Percentiles rank a stretch among this genome's conserved stretches.
Evolutionary conservation across 1,284 basidiomycete species (phyloP).

Genomic region (Leucoagaricus sp.): DNA sequence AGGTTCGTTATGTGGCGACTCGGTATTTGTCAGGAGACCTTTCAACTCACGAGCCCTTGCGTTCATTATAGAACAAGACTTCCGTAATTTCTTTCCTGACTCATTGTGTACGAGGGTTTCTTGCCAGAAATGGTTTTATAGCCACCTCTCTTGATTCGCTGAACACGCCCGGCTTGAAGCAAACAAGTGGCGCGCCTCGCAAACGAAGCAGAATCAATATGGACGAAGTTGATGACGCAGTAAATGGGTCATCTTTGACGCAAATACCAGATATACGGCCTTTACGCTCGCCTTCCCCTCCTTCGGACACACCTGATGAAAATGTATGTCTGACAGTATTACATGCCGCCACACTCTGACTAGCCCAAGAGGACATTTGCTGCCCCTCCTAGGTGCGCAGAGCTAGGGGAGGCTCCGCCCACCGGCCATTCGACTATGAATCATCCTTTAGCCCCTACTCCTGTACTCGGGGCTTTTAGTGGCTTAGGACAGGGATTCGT

Average conservation of each 20-base stretch:
- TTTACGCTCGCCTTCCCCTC: constrained; percentile 16
- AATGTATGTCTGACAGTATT: neutral
- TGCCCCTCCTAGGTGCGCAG: neutral
- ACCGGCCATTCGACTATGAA: neutral
- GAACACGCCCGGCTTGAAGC: constrained; percentile 19
- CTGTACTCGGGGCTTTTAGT: neutral
- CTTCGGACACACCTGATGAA: neutral
- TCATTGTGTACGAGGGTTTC: constrained; percentile 62
- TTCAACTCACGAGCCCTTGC: neutral
- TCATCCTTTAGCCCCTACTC: neutral
- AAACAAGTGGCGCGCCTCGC: constrained; percentile 28
- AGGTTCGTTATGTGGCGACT: constrained; percentile 44
- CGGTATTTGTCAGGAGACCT: constrained; percentile 6
- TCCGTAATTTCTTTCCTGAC: constrained; percentile 57
- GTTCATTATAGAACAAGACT: constrained; percentile 28
- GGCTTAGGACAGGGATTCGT: neutral
- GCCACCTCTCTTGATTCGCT: constrained; percentile 4
- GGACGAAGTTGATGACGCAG: constrained; percentile 4
- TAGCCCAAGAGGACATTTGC: neutral
- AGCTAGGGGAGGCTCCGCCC: neutral
- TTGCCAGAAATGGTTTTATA: constrained; percentile 55
- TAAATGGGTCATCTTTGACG: constrained; percentile 1
- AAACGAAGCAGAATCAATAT: constrained; percentile 34
- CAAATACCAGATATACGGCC: constrained; percentile 1
- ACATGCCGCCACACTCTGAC: neutral